Evolutionary conservation across 495 filamentous ascomycete genomes (phyloP), one percentile per base, ranked within the genome.

Genomic region (Neurospora sp.): DNA sequence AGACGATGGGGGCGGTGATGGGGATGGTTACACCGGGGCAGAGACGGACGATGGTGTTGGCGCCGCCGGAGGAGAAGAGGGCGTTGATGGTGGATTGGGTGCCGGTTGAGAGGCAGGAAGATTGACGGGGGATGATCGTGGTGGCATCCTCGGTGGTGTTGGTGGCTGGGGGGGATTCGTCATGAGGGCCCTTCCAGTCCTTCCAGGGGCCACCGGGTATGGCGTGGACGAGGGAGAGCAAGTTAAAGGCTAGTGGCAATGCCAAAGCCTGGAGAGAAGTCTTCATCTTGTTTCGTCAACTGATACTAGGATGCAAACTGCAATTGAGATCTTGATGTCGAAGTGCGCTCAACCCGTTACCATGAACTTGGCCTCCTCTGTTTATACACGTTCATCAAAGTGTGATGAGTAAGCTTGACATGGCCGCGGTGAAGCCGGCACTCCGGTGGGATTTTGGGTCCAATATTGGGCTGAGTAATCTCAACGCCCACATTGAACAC

Each of bases 81-180:
- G 31, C 16, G 38, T 75, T 72, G 44, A 75, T 70, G 38, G 71
- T 65, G 12, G 59, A 31, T 4, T 72, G 61, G n/a, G 35, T 35
- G 70, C 73, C 73, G 70, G 22, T 74, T 70, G 39, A 74, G 75
- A 80, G 0, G 70, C 86, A 73, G 80, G 70, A 31, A 22, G 22
- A 27, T 31, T 61, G 48, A 61, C 48, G 48, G 22, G 48, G 48
- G 12, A 3, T 31, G 12, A 31, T 27, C 0, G 48, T 27, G 9
- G 3, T 61, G 48, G 22, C 9, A 31, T 61, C 48, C 6, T 31
- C 22, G 12, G 5, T 61, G 22, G 6, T 31, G 20, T 53, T 53
- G 45, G 9, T 22, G 48, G 8, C 10, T 22, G 12, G 10, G 22
- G 44, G 8, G 9, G 44, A 48, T 1, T 20, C n/a, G n/a, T 1